These are phyloP conservation scores for Paradendryphiella salina DNA, from an alignment of 2,329 filamentous ascomycete species.

Conservation along the genomic window DNA sequence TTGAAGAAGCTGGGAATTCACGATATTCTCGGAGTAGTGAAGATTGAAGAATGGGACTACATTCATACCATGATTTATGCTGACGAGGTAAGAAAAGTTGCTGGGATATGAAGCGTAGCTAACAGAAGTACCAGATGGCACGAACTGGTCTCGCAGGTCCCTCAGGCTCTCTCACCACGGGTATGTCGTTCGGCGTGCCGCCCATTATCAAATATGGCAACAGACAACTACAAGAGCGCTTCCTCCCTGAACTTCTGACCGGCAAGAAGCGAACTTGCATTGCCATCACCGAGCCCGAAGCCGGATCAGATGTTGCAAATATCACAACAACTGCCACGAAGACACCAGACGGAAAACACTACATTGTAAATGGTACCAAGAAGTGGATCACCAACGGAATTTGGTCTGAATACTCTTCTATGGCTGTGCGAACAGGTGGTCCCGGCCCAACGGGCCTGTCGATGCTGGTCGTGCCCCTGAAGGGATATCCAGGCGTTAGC, in stretches of 20 bases:
- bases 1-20: slow-evolving; percentile 67
- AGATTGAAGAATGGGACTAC: slow-evolving; percentile 74
- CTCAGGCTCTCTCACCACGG: slow-evolving; percentile 66
- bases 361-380: slow-evolving; percentile 74
- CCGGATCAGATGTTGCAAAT: slow-evolving; percentile 73
- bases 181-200: slow-evolving; percentile 72
- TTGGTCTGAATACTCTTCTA: slow-evolving; percentile 68
- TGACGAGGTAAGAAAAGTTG: slow-evolving; percentile 58
- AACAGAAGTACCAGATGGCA: slow-evolving; percentile 54
- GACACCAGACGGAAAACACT: slow-evolving; percentile 65
- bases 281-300: slow-evolving; percentile 76
- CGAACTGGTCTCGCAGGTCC: slow-evolving; percentile 68
- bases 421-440: slow-evolving; percentile 74
- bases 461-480: slow-evolving; percentile 71
- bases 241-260: slow-evolving; percentile 70
- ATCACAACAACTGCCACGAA: slow-evolving; percentile 69
- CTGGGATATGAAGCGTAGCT: neutral
- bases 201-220: slow-evolving; percentile 71
- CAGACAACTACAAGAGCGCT: slow-evolving; percentile 63
- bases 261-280: slow-evolving; percentile 71
- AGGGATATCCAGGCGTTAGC: slow-evolving; percentile 65
- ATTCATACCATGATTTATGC: slow-evolving; percentile 70
- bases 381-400: slow-evolving; percentile 68
- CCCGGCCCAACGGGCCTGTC: slow-evolving; percentile 66
- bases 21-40: slow-evolving; percentile 66